Evolutionary conservation across 176 grass and related monocot genomes (phyloP).

Genomic region (Ananas comosus): DNA sequence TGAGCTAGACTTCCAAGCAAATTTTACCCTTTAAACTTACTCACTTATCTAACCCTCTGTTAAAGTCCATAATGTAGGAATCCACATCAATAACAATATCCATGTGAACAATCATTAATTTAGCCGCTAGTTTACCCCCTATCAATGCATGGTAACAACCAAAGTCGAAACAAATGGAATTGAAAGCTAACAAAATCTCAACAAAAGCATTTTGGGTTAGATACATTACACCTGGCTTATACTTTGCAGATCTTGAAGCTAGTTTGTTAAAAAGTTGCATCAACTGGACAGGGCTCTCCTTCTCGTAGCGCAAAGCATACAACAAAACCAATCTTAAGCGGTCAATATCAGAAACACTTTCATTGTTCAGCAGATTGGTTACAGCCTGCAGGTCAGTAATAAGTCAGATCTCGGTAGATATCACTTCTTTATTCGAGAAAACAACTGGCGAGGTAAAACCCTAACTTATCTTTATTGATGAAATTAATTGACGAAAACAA

Average conservation of each 20-base stretch:
- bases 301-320: conserved; percentile 94
- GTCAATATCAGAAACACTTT: conserved; percentile 86
- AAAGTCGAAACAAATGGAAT: not conserved
- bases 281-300: conserved; percentile 97
- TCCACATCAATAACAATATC: too few relatives aligned
- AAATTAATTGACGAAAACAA: too few relatives aligned
- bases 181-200: not conserved
- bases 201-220: conserved; percentile 23
- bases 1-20: too few relatives aligned
- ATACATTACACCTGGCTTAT: conserved; percentile 81
- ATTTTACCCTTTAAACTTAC: too few relatives aligned
- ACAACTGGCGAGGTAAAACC: not conserved
- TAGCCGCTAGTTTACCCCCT: too few relatives aligned
- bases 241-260: conserved; percentile 87
- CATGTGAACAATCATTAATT: too few relatives aligned
- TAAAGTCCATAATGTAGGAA: too few relatives aligned
- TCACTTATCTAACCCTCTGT: too few relatives aligned
- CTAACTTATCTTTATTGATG: too few relatives aligned
- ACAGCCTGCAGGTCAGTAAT: conserved; percentile 52
- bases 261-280: conserved; percentile 99
- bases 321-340: conserved; percentile 77
- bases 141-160: not conserved
- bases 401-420: conserved; percentile 4
- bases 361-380: conserved; percentile 78
- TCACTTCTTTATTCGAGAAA: not conserved